Base-by-base conservation (phyloP, 2,329 filamentous ascomycete species). In the Thielaviopsis euricoi region DNA sequence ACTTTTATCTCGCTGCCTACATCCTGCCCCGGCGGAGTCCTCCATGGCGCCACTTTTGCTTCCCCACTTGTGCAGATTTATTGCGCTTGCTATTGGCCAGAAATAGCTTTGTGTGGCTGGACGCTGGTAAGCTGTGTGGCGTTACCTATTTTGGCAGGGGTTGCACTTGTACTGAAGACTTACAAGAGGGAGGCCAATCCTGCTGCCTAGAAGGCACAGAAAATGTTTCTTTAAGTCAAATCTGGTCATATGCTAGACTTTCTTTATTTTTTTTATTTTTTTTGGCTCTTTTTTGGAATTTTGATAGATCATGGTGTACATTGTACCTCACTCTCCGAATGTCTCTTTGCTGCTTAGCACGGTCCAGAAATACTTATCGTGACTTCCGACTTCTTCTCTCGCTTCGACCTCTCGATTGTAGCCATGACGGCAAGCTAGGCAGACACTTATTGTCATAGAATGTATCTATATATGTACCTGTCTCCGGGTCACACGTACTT, bases 1-100 rank as follows among this genome's bases (percentile, higher is more conserved):
- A 19, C 26, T 13, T 55, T 55, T 55, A 55, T 55, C 53, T 55
- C 40, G 53, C 37, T 55, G 53, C 53, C 53, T 55, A 55, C 13
- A 48, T 54, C 22, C 52, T 23, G 23, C 1, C 21, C 21, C 10
- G 7, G n/a, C 9, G 25, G 25, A 26, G 37, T 43, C 13, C 37
- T 43, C 13, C 13, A 15, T 43, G n/a, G 37, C 37, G 37, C 37
- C 37, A 43, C 37, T 6, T 33, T n/a, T n/a, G n/a, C 4, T 12
- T 43, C 37, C 7, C 37, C 37, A 43, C 37, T 43, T 43, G n/a
- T 43, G 7, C 2, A 5, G 37, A 7, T n/a, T 43, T n/a, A 15
- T n/a, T n/a, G 15, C 17, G 37, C 37, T 17, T 13, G 3, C 17
- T 13, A 43, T 43, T 43, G 37, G 37, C 17, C 17, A n/a, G 6